Conservation (phyloP, 306 rosid species). For the Dalbergia cultrata region DNA sequence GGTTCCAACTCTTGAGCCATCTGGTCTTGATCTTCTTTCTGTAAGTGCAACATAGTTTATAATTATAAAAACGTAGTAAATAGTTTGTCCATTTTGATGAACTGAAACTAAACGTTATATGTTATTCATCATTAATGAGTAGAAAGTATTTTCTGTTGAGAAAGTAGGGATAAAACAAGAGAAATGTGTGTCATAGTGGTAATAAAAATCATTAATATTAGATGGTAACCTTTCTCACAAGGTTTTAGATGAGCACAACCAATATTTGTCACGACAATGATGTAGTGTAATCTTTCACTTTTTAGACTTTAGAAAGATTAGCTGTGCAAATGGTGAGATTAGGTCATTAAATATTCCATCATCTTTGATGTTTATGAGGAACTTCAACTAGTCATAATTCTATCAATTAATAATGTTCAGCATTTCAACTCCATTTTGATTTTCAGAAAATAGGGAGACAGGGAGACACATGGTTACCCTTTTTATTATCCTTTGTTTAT, state of each 20-base stretch:
- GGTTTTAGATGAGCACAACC: constrained; percentile 21
- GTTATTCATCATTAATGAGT: constrained; percentile 8
- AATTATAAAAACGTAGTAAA: not conserved
- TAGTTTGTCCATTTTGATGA: constrained; percentile 33
- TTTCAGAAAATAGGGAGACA: not conserved
- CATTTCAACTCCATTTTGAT: not conserved
- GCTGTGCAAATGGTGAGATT: constrained; percentile 16
- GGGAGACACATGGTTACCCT: not conserved
- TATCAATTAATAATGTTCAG: not conserved
- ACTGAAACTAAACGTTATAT: constrained; percentile 29
- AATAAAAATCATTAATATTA: constrained; percentile 3
- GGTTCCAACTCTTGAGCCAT: constrained; percentile 86
- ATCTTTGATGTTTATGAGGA: not conserved
- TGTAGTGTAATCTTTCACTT: constrained; percentile 1
- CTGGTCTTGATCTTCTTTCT: constrained; percentile 89
- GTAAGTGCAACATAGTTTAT: constrained; percentile 63
- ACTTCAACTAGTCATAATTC: not conserved
- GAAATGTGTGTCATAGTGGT: constrained; percentile 7
- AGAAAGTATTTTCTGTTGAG: constrained; percentile 33
- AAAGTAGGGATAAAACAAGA: constrained; percentile 33
- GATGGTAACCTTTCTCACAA: constrained; percentile 36
- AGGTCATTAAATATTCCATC: constrained; percentile 10
- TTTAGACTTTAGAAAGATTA: constrained; percentile 21
- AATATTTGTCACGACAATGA: constrained; percentile 2
- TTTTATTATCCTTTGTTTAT: constrained; percentile 1